phyloP scores from a whole-genome alignment of 352 stramenopile genomes.

The Halophytophthora polymorphica region DNA sequence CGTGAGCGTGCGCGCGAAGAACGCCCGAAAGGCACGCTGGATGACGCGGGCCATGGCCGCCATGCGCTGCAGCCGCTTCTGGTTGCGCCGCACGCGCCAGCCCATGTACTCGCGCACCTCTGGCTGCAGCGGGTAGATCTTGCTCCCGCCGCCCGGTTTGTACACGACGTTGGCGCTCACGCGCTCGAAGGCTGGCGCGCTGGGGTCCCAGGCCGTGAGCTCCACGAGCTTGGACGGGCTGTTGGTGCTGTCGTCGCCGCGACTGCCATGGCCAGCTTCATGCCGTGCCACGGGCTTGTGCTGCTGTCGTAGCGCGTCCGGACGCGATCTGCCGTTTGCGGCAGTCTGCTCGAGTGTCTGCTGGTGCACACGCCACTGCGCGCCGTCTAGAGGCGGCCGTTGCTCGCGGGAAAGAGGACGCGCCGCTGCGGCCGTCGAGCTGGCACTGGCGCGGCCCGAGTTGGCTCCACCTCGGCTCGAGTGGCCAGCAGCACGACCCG shows the following conservation, averaged over 20 bases:
- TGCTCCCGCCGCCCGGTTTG: constrained; percentile 73
- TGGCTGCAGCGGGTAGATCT: constrained; percentile 84
- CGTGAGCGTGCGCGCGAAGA: constrained; percentile 84
- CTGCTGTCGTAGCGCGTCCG: too few relatives aligned
- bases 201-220: constrained; percentile 62
- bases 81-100: constrained; percentile 93
- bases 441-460: not conserved
- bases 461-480: too few relatives aligned
- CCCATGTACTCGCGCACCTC: constrained; percentile 96
- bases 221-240: constrained; percentile 28
- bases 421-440: not conserved
- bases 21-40: constrained; percentile 88
- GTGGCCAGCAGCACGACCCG: too few relatives aligned
- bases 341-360: constrained; percentile 20
- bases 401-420: constrained; percentile 7
- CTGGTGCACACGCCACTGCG: constrained; percentile 42
- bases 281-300: too few relatives aligned
- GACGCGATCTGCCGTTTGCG: not conserved
- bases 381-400: constrained; percentile 36
- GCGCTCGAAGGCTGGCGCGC: constrained; percentile 82
- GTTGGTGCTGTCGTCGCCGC: not conserved
- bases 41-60: constrained; percentile 80
- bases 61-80: constrained; percentile 90
- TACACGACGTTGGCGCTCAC: constrained; percentile 86
- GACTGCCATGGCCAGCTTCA: too few relatives aligned